Evolutionary conservation across 2,329 filamentous ascomycete genomes (phyloP).

Genomic region (Paecilomyces niveus): DNA sequence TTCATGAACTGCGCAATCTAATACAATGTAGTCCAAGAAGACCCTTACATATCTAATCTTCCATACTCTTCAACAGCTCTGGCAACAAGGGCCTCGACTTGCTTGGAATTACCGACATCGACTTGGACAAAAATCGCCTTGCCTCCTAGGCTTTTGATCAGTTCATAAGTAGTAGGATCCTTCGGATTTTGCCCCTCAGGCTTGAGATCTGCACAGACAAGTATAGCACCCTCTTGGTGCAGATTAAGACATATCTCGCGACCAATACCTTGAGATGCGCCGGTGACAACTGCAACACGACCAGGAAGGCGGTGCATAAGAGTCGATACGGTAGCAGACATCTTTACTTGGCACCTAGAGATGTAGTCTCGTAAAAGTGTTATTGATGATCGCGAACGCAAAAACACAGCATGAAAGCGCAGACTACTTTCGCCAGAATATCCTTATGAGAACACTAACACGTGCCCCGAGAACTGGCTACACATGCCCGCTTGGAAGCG

Average conservation of each 20-base stretch:
- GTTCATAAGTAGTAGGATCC: not conserved
- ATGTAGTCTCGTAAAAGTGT: no score
- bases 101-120: conserved; percentile 26
- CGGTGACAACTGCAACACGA: conserved; percentile 7
- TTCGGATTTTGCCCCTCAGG: not conserved
- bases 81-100: conserved; percentile 25
- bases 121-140: conserved; percentile 18
- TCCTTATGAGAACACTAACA: no score
- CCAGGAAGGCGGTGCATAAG: not conserved
- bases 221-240: not conserved
- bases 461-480: no score
- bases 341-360: not conserved
- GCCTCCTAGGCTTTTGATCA: not conserved
- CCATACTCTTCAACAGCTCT: conserved; percentile 24
- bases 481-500: no score
- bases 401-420: no score
- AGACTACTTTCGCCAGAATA: no score
- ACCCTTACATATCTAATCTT: conserved; percentile 29
- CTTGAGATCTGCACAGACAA: conserved; percentile 1
- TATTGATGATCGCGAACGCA: no score
- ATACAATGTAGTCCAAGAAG: no score
- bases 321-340: not conserved
- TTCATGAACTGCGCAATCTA: no score
- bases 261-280: conserved; percentile 1
- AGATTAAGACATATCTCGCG: conserved; percentile 1